A percentile compares a stretch with the other conserved stretches of the same genome.
These are phyloP conservation scores for Trematosphaeria pertusa DNA, from an alignment of 2,329 filamentous ascomycete species.

Conservation along the genomic window DNA sequence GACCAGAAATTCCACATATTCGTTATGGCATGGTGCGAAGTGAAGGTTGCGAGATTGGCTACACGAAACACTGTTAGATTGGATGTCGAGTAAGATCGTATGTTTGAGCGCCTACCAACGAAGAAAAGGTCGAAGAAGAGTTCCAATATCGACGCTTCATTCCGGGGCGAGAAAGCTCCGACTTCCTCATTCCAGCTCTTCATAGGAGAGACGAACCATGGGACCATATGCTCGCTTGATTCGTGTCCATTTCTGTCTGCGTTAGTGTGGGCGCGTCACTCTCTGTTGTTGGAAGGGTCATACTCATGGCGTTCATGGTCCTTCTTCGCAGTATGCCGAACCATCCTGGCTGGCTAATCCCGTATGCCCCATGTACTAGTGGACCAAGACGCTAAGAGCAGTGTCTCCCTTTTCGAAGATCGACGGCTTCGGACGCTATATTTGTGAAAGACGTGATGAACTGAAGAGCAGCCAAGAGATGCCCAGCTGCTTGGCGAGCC, in stretches of 20 bases:
- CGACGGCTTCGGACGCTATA: neutral
- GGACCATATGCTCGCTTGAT: neutral
- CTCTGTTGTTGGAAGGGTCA: neutral
- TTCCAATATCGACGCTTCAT: conserved; percentile 30
- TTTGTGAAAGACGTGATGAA: neutral
- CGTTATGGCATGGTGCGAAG: conserved; percentile 59
- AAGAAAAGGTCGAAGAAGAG: conserved; percentile 37
- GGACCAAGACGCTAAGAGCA: neutral
- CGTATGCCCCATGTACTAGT: neutral
- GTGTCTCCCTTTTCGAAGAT: neutral
- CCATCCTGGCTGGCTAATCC: neutral
- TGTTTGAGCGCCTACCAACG: conserved; percentile 11
- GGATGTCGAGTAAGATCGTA: neutral
- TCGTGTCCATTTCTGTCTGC: neutral
- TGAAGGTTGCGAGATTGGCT: conserved; percentile 68
- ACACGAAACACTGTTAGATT: conserved; percentile 49
- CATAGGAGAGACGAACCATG: conserved; percentile 11
- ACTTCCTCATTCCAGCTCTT: conserved; percentile 13
- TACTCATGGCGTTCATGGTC: neutral
- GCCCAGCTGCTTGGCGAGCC: neutral
- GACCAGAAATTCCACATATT: conserved; percentile 40
- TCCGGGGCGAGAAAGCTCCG: conserved; percentile 21
- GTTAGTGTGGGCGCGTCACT: neutral
- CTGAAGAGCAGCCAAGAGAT: neutral
- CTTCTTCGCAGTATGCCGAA: neutral